phyloP scores from a whole-genome alignment of 192 early-diverging fungal species.

The Coemansia aciculifera region DNA sequence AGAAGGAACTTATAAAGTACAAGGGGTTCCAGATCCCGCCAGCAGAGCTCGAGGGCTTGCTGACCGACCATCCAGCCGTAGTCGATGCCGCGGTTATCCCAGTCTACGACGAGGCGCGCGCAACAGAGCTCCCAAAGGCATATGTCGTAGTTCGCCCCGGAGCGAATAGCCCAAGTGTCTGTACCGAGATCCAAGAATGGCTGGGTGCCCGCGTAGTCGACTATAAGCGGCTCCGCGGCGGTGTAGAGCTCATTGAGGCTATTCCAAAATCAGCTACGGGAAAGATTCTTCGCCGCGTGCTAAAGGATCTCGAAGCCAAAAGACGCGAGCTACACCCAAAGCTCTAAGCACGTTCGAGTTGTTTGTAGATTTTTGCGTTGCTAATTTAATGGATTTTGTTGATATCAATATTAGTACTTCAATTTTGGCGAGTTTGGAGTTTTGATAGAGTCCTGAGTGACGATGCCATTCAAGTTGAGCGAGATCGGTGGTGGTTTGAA shows the following conservation, averaged over 20 bases:
- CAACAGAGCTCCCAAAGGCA: conserved; percentile 76
- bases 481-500: neutral
- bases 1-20: conserved; percentile 95
- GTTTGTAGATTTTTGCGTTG: neutral
- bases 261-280: conserved; percentile 83
- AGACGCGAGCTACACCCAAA: conserved; percentile 22
- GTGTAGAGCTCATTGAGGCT: conserved; percentile 66
- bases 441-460: neutral
- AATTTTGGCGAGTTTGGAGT: neutral
- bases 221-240: conserved; percentile 80
- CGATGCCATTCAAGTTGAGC: neutral
- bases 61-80: conserved; percentile 69
- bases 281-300: conserved; percentile 77
- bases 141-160: conserved; percentile 69
- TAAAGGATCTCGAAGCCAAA: conserved; percentile 43
- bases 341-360: conserved; percentile 4
- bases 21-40: conserved; percentile 84
- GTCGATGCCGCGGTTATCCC: conserved; percentile 69
- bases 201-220: conserved; percentile 62
- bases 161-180: conserved; percentile 34
- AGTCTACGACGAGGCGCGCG: conserved; percentile 60
- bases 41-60: conserved; percentile 81
- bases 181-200: conserved; percentile 53
- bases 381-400: neutral
- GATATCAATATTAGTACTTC: neutral